Base-by-base conservation (phyloP, 352 stramenopile genomes). In the Globisporangium cederbergense region DNA sequence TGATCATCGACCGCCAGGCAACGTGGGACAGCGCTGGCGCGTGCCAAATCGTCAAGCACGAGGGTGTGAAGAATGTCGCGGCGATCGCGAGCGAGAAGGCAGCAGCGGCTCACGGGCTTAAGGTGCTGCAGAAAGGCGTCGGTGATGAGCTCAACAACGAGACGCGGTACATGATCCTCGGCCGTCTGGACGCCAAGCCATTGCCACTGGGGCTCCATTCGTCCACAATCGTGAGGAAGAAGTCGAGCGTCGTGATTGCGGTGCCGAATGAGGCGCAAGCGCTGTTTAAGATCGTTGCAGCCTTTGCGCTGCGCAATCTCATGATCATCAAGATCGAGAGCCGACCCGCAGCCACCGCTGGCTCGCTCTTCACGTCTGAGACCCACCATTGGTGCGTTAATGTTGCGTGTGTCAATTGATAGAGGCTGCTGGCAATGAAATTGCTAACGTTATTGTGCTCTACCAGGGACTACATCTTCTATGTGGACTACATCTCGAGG, bases 241-340 rank as follows among this genome's bases (percentile, higher is more conserved):
- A 91, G 64, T 79, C 78, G 8, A 90, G 78, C 13, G 79, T 91
- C 42, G 82, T 91, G 18, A 72, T 91, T 22, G 80, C 82, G 20
- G 75, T 91, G 16, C 80, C 78, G 5, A 91, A 91, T 49, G 80
- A 91, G 36, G 73, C 80, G 1, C 80, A 90, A 67, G 78, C 78
- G 28, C 69, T 91, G 30, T 91, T 90, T 70, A 89, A 90, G 69
- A 84, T 90, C 60, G 78, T 91, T 4, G 81, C 82, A n/a, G 82
- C 80, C 5, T 91, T 91, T 50, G 82, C 80, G n/a, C 66, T 91
- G 30, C 80, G 80, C 28, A 90, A 91, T 51, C 57, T 91, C 28
- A 86, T 83, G 68, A 89, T 91, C 45, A 79, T 90, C 66, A 89
- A 91, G 77, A 91, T 91, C n/a, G 80, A 91, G 62, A 90, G 80